Base-by-base conservation (phyloP, 768 basidiomycete species). In the Mycena indigotica region DNA sequence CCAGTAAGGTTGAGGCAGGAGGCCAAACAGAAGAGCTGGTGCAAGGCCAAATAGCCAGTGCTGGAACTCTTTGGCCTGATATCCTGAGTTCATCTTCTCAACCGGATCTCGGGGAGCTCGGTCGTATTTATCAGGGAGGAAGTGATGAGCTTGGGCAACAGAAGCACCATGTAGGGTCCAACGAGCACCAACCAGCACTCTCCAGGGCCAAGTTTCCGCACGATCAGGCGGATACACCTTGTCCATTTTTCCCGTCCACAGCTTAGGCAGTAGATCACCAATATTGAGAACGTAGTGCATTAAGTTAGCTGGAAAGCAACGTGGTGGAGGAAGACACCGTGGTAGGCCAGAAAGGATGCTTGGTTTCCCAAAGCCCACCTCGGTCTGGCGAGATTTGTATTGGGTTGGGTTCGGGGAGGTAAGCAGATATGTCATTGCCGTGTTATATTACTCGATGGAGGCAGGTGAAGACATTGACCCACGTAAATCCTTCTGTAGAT, bases 271-370 rank as follows among this genome's bases (percentile, higher is more conserved):
- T 13, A 77, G 67, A 38, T 80, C 77, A 2, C 71, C 49, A 2
- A 78, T 23, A 62, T 80, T 81, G 8, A 81, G 62, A 5, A 59
- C 55, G 1, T 73, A 64, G 59, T 81, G 79, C 76, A 80, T 79
- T 17, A 46, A 46, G 21, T 57, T 51, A 10, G 52, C 23, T 1
- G 6, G 29, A 16, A 57, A 57, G 15, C 25, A 29, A 4, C 12
- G 25, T 1, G 56, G 56, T 12, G 52, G 51, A 0, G 66, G 64
- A 8, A 79, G 67, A 0, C 52, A 67, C 3, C 25, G 49, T 0
- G 44, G 19, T 8, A 82, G 63, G 1, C 75, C 75, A 16, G 64
- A 63, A 21, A 81, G 70, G 10, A 82, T 66, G 1, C 64, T 72
- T 0, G 74, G 73, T 32, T 73, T 75, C 0, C 51, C 65, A 12